Base-by-base conservation (phyloP, 768 basidiomycete species). In the Pleurotus tuber-regium region DNA sequence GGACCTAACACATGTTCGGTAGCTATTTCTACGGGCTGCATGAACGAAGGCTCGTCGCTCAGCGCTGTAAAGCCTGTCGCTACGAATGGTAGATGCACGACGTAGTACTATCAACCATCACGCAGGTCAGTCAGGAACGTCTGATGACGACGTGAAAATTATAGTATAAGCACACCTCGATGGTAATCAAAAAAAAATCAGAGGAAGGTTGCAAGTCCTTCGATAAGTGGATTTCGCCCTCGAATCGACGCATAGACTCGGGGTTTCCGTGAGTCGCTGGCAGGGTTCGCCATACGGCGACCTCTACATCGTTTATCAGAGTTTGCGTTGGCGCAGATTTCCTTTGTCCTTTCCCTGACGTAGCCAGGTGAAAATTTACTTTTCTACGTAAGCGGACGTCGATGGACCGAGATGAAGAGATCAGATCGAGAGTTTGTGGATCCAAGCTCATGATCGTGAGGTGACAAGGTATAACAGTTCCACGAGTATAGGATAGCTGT, bases 181-280 rank as follows among this genome's bases (percentile, higher is more conserved):
- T 52, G 31, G 57, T 59, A 53, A 70, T 67, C 35, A 63, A 49
- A 9, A 48, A 51, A 39, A 67, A 62, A 14, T 50, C 51, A 24
- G 63, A 63, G 14, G 68, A 64, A 25, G 68, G 61, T 31, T 61
- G 62, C 23, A 68, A 33, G 3, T 69, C 64, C 30, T 62, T 61
- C 18, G 60, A 54, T 2, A 71, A 51, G 18, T 66, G 67, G 16
- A 70, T 64, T 55, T 71, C 70, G 30, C 70, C 70, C 28, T 63
- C 60, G 16, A 71, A 46, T 1, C 39, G 51, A 14, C 63, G 63
- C 35, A 38, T 41, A 38, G 46, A 11, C 56, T 47, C 12, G 54
- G 18, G 10, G 11, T 33, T 41, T 56, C 30, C 9, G 25, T 23
- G 10, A 24, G 12, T 11, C 44, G 48, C 7, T 38, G n/a, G 35